Percentiles rank a stretch among this genome's conserved stretches.
Conservation (phyloP, 2,329 filamentous ascomycete species). For the Emmonsia crescens region DNA sequence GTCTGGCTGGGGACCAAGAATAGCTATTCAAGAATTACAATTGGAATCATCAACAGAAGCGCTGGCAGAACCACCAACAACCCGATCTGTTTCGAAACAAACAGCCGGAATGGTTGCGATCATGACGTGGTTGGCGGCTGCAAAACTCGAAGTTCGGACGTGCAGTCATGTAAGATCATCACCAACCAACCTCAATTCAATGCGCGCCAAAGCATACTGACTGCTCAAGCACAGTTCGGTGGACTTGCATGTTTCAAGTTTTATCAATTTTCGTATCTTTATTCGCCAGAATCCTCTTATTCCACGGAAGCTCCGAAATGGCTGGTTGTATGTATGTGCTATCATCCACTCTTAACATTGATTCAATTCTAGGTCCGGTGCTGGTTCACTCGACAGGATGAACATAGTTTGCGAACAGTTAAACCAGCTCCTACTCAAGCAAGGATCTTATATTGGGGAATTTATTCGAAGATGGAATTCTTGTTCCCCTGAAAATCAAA, state of each 20-base stretch:
- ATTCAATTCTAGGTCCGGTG: background rate
- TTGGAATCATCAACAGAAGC: too few species aligned
- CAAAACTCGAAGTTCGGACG: background rate
- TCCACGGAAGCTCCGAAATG: background rate
- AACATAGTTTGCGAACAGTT: background rate
- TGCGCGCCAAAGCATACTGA: too few species aligned
- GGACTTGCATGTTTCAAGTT: too few species aligned
- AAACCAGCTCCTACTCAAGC: background rate
- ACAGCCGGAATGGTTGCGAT: background rate
- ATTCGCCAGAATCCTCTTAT: background rate
- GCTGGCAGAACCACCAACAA: background rate
- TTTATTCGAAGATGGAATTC: constrained; percentile 1
- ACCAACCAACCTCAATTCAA: background rate
- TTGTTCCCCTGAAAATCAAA: too few species aligned
- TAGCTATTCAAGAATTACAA: too few species aligned
- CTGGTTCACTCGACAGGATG: background rate
- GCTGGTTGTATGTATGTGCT: background rate
- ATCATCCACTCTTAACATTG: background rate
- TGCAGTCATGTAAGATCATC: background rate
- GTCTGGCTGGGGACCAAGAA: too few species aligned
- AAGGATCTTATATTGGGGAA: background rate
- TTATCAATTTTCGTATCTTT: background rate
- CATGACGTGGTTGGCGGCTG: background rate
- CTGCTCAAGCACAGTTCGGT: too few species aligned
- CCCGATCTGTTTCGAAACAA: background rate